phyloP scores from a whole-genome alignment of 1,284 basidiomycete genomes.

The Fomitopsis schrenkii region DNA sequence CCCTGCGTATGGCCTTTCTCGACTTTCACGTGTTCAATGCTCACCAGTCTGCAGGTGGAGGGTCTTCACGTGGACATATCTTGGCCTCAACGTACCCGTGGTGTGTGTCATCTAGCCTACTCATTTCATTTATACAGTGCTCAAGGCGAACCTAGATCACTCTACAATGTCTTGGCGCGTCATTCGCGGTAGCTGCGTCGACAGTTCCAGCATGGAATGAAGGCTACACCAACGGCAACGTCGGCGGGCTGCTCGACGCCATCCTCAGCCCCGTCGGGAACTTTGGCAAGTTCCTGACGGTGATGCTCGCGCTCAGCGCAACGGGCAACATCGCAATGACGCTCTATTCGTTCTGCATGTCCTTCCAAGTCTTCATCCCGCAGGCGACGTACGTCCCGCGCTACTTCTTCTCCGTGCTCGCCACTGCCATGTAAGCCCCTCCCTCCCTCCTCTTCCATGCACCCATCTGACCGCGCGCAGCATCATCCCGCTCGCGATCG shows the following conservation, averaged over 20 bases:
- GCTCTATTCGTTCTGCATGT: slow-evolving; percentile 83
- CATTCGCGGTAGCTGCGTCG: slow-evolving; percentile 53
- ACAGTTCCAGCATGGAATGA: slow-evolving; percentile 67
- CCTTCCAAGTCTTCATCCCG: slow-evolving; percentile 77
- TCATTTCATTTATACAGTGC: neutral
- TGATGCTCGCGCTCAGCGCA: slow-evolving; percentile 78
- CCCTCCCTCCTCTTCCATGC: neutral
- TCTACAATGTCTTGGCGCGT: slow-evolving; percentile 78
- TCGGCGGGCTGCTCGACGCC: slow-evolving; percentile 72
- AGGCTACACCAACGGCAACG: slow-evolving; percentile 57
- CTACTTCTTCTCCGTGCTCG: slow-evolving; percentile 82
- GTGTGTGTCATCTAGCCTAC: slow-evolving; percentile 29
- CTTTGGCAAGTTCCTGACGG: slow-evolving; percentile 86
- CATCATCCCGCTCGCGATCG: slow-evolving; percentile 58
- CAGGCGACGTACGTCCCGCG: slow-evolving; percentile 68
- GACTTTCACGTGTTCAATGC: neutral
- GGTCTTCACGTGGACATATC: slow-evolving; percentile 72
- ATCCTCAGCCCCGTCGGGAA: slow-evolving; percentile 68
- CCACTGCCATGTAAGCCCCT: slow-evolving; percentile 68
- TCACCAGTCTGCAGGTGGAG: slow-evolving; percentile 41
- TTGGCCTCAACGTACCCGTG: slow-evolving; percentile 72
- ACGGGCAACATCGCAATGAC: slow-evolving; percentile 83
- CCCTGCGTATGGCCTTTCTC: slow-evolving; percentile 39
- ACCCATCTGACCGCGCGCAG: slow-evolving; percentile 10
- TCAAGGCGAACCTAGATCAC: slow-evolving; percentile 33